A percentile compares a stretch with the other conserved stretches of the same genome.
These are phyloP conservation scores for Larix kaempferi DNA, from an alignment of 75 land plant species.

Conservation along the genomic window DNA sequence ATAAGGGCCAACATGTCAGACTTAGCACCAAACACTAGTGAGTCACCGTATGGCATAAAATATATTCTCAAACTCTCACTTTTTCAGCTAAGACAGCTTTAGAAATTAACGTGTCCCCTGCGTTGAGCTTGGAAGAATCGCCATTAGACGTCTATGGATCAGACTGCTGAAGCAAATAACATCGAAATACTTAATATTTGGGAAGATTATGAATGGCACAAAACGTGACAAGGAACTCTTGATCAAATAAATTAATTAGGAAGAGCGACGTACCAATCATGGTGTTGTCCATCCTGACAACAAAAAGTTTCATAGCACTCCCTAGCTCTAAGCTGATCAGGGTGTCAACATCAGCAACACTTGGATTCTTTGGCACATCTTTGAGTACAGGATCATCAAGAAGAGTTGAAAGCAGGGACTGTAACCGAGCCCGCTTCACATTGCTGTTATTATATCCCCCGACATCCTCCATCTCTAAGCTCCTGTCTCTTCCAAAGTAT, in stretches of 20 bases:
- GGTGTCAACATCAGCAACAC: conserved; percentile 72
- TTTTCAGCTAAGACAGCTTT: too few relatives aligned
- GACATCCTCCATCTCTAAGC: conserved; percentile 12
- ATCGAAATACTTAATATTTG: too few relatives aligned
- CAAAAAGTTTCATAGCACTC: conserved; percentile 83
- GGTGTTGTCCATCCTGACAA: conserved; percentile 70
- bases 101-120: too few relatives aligned
- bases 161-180: too few relatives aligned
- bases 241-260: not conserved
- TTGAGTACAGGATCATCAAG: conserved; percentile 77
- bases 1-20: too few relatives aligned
- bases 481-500: not conserved
- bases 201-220: too few relatives aligned
- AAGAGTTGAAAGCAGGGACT: conserved; percentile 65
- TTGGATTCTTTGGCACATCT: conserved; percentile 82
- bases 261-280: conserved; percentile 43
- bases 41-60: too few relatives aligned
- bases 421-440: conserved; percentile 44
- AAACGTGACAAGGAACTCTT: not conserved
- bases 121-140: too few relatives aligned
- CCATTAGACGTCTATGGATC: too few relatives aligned
- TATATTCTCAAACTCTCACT: too few relatives aligned
- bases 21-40: too few relatives aligned
- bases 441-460: conserved; percentile 34
- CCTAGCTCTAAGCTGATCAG: conserved; percentile 84